Conservation (phyloP, 805 yeast genomes). For the Wickerhamiella brachini region DNA sequence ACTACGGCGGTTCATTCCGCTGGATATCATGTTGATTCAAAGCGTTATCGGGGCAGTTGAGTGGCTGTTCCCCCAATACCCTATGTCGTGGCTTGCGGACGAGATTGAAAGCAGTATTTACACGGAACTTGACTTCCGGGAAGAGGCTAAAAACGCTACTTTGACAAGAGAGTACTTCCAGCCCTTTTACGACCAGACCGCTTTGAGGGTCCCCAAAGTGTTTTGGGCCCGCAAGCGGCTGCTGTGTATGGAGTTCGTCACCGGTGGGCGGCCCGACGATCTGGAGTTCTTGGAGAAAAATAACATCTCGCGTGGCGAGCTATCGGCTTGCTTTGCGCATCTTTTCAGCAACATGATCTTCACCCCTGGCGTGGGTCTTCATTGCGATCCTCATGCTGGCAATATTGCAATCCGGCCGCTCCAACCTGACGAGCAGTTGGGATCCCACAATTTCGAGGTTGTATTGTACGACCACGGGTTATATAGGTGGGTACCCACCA, state of each 20-base stretch:
- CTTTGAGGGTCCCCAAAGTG: conserved; percentile 66
- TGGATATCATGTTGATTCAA: conserved; percentile 69
- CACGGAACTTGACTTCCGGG: conserved; percentile 79
- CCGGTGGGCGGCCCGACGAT: conserved; percentile 76
- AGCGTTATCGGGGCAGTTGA: conserved; percentile 62
- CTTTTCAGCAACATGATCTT: conserved; percentile 92
- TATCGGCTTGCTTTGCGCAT: conserved; percentile 75
- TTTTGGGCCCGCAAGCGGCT: conserved; percentile 53
- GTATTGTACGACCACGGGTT: conserved; percentile 90
- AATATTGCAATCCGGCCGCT: conserved; percentile 64
- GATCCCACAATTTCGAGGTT: conserved; percentile 73
- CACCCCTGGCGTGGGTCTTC: conserved; percentile 80
- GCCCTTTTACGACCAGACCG: conserved; percentile 44
- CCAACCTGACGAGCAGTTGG: conserved; percentile 19
- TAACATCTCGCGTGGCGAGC: conserved; percentile 59
- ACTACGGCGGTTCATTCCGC: conserved; percentile 72
- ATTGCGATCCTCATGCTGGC: conserved; percentile 98
- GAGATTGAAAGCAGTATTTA: conserved; percentile 76
- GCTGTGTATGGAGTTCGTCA: conserved; percentile 74
- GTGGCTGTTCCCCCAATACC: conserved; percentile 82
- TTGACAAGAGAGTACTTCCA: conserved; percentile 57
- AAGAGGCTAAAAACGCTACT: conserved; percentile 72
- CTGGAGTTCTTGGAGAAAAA: conserved; percentile 46
- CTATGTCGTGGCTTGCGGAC: conserved; percentile 89
- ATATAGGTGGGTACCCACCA: conserved; percentile 68